These are phyloP conservation scores for Fusarium staphyleae DNA, from an alignment of 2,329 filamentous ascomycete genomes.

Conservation along the genomic window DNA sequence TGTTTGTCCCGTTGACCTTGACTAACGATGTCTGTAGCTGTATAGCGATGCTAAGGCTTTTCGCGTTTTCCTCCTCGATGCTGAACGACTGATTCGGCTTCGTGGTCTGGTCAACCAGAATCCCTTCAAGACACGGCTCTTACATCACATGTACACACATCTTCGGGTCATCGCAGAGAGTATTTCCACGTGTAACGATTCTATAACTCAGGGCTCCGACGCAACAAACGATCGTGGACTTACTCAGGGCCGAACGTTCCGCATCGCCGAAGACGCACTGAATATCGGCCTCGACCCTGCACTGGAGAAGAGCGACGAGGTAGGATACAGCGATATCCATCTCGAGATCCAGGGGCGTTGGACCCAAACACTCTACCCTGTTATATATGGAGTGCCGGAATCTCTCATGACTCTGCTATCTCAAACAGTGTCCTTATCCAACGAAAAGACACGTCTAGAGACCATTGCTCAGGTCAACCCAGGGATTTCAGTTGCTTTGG, in stretches of 20 bases:
- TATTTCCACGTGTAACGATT: constrained; percentile 31
- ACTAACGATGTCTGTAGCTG: constrained; percentile 14
- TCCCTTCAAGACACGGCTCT: constrained; percentile 51
- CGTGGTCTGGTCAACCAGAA: constrained; percentile 48
- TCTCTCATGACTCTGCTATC: constrained; percentile 51
- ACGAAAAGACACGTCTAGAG: constrained; percentile 49
- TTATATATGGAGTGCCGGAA: constrained; percentile 55
- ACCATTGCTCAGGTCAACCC: constrained; percentile 32
- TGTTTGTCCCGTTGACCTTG: rapidly evolving
- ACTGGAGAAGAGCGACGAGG: constrained; percentile 44
- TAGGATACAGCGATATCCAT: constrained; percentile 54
- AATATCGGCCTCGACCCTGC: constrained; percentile 41
- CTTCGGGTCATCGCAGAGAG: constrained; percentile 56
- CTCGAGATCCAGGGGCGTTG: constrained; percentile 50
- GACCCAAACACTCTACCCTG: constrained; percentile 51
- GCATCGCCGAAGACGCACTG: constrained; percentile 38
- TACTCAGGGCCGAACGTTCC: constrained; percentile 38
- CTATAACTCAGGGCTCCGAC: background rate
- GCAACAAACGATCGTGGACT: background rate
- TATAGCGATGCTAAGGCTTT: constrained; percentile 30
- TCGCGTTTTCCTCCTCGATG: constrained; percentile 47
- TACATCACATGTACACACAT: constrained; percentile 57
- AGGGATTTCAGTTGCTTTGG: constrained; percentile 36
- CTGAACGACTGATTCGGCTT: constrained; percentile 51
- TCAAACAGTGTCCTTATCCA: constrained; percentile 51